Evolutionary conservation across 2,329 filamentous ascomycete species (phyloP).

Genomic region (Scedosporium minutisporum): DNA sequence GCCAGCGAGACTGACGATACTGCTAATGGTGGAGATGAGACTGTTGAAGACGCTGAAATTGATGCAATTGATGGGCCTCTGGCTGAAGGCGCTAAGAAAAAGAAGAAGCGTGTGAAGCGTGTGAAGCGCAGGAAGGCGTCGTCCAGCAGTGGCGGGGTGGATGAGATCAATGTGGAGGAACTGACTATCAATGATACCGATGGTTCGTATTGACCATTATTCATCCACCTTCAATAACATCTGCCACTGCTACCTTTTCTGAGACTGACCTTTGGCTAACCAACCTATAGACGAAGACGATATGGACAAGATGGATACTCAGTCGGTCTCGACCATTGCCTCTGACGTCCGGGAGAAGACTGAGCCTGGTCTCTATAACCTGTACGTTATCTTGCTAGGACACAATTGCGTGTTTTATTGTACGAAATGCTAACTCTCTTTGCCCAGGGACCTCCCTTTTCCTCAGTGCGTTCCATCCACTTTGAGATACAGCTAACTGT

Average conservation of each 20-base stretch:
- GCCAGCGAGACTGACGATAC: not conserved
- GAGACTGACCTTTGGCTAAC: too few species aligned
- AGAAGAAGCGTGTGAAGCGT: constrained; percentile 14
- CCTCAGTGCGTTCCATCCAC: not conserved
- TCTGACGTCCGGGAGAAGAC: too few species aligned
- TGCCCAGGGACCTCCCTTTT: not conserved
- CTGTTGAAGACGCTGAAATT: not conserved
- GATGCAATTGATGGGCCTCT: too few species aligned
- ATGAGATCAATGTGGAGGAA: constrained; percentile 62
- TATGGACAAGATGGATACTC: too few species aligned
- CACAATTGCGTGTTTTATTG: not conserved
- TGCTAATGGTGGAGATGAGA: not conserved
- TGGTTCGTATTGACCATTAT: not conserved
- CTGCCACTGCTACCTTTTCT: too few species aligned
- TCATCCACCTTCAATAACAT: constrained; percentile 9
- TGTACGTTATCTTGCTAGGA: not conserved
- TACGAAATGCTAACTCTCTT: not conserved
- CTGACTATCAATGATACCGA: constrained; percentile 3
- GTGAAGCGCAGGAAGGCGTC: constrained; percentile 19
- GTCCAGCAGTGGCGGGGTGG: constrained; percentile 30
- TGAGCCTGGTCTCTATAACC: not conserved
- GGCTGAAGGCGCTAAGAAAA: not conserved
- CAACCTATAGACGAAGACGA: too few species aligned
- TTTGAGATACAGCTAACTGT: not conserved
- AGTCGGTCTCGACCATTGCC: too few species aligned